Evolutionary conservation across 768 basidiomycete species (phyloP), one percentile per base, ranked within the genome.

Genomic region (Gloeopeniophorella convolvens): DNA sequence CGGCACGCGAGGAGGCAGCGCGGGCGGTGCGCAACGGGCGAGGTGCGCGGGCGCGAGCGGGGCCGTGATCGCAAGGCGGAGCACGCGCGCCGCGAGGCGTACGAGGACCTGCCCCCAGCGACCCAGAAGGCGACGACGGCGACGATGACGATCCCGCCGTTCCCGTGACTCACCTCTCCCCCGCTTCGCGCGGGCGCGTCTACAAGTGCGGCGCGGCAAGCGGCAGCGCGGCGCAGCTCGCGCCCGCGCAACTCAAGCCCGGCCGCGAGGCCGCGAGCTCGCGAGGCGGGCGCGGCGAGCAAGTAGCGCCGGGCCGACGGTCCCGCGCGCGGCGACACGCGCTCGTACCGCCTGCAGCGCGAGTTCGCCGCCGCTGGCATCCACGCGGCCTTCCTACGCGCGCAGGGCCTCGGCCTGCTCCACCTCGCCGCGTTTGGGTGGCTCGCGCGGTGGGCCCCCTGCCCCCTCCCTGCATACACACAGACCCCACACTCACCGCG

Each of bases 131-230:
- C 10, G 41, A 36, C 16, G n/a, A 2, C 20, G 45, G 37, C 12
- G 41, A 42, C 10, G 31, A 18, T 3, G 21, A 30, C 12, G 4
- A 20, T 1, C n/a, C n/a, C 7, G 2, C 51, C 5, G 42, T 42
- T 1, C 39, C 41, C n/a, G n/a, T n/a, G 18, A 42, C 41, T 2
- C 31, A 35, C 18, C 67, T 75, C 18, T 76, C 72, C 16, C 79
- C 80, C 1, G 59, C 57, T 1, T 70, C 75, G 8, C 79, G 79
- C 6, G 74, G 80, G 28, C 78, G 75, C n/a, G 55, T 77, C 20
- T 66, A 68, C 50, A 86, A 78, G 61, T 75, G 85, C 35, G 85
- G 85, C 3, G 65, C 69, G 26, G 64, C 69, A 27, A 59, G 61
- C 24, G 83, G 71, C 33, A 63, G 56, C 11, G 60, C 51, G 8